Evolutionary conservation across 306 rosid species (phyloP), one percentile per base, ranked within the genome.

Genomic region (Quercus dentata): DNA sequence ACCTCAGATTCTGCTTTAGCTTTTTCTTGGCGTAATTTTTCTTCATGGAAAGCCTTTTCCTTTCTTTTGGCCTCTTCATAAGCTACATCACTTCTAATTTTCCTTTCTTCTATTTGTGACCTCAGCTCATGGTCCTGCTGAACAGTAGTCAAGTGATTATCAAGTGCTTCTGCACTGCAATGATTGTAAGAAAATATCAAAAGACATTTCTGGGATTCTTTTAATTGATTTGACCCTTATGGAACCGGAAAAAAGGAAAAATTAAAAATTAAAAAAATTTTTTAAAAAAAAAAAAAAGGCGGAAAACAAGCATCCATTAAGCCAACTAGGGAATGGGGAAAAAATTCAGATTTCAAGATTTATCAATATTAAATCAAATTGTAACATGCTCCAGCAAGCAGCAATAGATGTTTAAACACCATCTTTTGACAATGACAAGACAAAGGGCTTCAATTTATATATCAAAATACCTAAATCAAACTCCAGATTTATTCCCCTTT

Each of bases 91-190:
- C 51, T 88, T 88, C 92, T 88, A 79, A 92, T 89, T 86, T 90
- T 92, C 81, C 94, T 87, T 87, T 94, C 97, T 89, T 90, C 98
- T 81, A 88, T 92, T 81, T 92, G 97, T 67, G 98, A 92, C 86
- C 69, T 90, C 76, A 79, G 90, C 80, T 94, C 98, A 80, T 85
- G 97, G 44, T 92, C 91, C 56, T 81, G 86, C 77, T 92, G 98
- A 87, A 94, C 88, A 79, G 86, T 91, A 77, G 93, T 91, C 89
- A 94, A 86, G 85, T 94, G 97, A 90, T 84, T 89, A 86, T 94
- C 97, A 81, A 94, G 94, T 71, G 86, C 95, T 85, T 91, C 97
- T 31, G 98, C 98, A 69, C 98, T 94, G 75, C 84, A 88, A 56
- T 74, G n/a, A 49, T 56, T 15, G 56, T 20, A 49, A 31, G 56